Base-by-base conservation (phyloP, 345 rosid genomes). In the Brassica incana region DNA sequence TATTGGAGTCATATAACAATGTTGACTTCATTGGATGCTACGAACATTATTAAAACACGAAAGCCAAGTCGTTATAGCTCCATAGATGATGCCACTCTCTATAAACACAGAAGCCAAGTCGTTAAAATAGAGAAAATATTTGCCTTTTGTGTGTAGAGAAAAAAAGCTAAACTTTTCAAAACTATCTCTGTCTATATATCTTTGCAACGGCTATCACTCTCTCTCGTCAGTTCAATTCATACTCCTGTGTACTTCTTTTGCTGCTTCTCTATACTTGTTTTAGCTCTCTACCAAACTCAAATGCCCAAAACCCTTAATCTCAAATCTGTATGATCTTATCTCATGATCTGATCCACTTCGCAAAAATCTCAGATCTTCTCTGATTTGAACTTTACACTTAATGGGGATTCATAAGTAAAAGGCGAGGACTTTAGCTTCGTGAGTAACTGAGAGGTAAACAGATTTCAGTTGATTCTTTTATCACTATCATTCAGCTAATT, bases 201-300 rank as follows among this genome's bases (percentile, higher is more conserved):
- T 73, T 61, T 50, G 67, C 76, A 80, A 80, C 83, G 83, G 83
- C 79, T 80, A 75, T 69, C 79, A 69, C 83, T 74, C 79, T 74
- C 67, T 80, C 23, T 79, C 67, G 71, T 63, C 61, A 80, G 61
- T 69, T 80, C 72, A 80, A 62, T 80, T 80, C 76, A 80, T 75
- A 74, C 36, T 67, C 40, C 2, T 50, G 27, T 8, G 52, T 16
- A 63, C 75, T 71, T 69, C 79, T 69, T 36, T 63, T 52, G 48
- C 82, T 69, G 36, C 79, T 69, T 18, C 79, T 69, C 61, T 25
- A 2, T 45, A 48, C 72, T 80, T 62, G 76, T 73, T 15, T 48
- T 29, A 67, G 78, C 78, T 73, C 82, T 61, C 74, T 58, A 40
- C 76, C 76, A 18, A 38, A 9, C 50, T 43, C n/a, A 43, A 43